A percentile compares a stretch with the other conserved stretches of the same genome.
These are phyloP conservation scores for Geotrichum australiense DNA, from an alignment of 1,139 yeast species.

Conservation along the genomic window DNA sequence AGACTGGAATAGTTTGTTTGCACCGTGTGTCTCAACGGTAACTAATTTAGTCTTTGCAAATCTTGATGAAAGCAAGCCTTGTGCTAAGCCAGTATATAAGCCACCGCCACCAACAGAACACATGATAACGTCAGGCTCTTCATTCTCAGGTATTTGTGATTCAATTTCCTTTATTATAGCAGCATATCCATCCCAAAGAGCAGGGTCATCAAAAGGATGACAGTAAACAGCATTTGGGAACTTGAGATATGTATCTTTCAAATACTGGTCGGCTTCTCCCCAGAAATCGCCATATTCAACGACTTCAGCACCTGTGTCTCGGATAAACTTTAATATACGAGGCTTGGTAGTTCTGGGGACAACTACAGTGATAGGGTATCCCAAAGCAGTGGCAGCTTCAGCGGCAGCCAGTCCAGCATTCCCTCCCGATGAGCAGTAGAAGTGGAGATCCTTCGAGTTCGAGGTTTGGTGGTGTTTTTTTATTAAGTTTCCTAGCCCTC, in stretches of 20 bases:
- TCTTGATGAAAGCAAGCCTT: constrained; percentile 2
- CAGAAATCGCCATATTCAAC: constrained; percentile 50
- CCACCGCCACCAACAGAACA: constrained; percentile 78
- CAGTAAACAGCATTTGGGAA: constrained; percentile 40
- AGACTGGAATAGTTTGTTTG: constrained; percentile 39
- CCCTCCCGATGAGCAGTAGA: constrained; percentile 66
- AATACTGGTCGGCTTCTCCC: constrained; percentile 58
- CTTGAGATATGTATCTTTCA: constrained; percentile 38
- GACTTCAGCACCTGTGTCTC: constrained; percentile 47
- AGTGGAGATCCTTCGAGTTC: constrained; percentile 33
- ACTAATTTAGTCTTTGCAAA: not conserved
- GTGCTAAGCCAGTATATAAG: constrained; percentile 49
- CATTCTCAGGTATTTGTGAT: constrained; percentile 33
- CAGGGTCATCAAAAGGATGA: constrained; percentile 62
- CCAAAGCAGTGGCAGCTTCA: constrained; percentile 44
- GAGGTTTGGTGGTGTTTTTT: constrained; percentile 10
- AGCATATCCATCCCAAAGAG: constrained; percentile 65
- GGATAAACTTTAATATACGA: constrained; percentile 38
- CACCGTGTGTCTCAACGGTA: constrained; percentile 47
- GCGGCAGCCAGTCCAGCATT: constrained; percentile 79
- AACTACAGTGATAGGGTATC: constrained; percentile 55
- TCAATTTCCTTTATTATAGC: constrained; percentile 52
- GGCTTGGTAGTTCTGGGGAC: constrained; percentile 47
- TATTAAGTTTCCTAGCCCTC: constrained; percentile 50
- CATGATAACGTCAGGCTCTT: constrained; percentile 49